Evolutionary conservation across 192 early-diverging fungal genomes (phyloP).

Genomic region (Allomyces macrogynus): DNA sequence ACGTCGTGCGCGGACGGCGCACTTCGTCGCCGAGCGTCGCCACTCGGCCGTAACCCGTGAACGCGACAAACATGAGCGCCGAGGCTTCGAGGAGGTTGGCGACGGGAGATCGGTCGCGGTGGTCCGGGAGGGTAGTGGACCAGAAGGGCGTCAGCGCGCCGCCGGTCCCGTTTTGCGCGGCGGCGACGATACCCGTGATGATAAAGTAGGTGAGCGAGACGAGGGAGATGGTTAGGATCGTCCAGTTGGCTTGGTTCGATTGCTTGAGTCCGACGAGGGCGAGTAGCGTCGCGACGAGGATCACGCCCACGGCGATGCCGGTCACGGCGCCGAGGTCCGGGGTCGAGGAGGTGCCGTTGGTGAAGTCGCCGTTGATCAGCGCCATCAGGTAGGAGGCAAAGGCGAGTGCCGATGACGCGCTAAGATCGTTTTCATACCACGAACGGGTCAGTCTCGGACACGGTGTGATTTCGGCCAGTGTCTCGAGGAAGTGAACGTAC

Average conservation of each 20-base stretch:
- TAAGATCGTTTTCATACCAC: neutral
- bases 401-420: neutral
- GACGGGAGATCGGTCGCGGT: neutral
- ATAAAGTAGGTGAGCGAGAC: neutral
- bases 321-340: neutral
- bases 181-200: neutral
- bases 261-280: neutral
- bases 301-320: neutral
- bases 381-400: neutral
- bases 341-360: neutral
- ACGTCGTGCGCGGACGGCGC: neutral
- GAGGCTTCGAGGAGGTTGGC: neutral
- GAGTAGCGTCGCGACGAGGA: neutral
- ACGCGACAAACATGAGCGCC: neutral
- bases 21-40: neutral
- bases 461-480: too few relatives aligned
- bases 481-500: neutral
- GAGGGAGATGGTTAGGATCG: neutral
- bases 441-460: too few relatives aligned
- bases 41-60: neutral
- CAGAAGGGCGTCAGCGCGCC: neutral
- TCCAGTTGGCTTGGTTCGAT: conserved; percentile 1
- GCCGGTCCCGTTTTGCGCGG: too few relatives aligned
- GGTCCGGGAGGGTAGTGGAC: neutral
- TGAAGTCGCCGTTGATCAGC: neutral